phyloP scores from a whole-genome alignment of 805 yeast species.

The Dipodascus geniculatus region DNA sequence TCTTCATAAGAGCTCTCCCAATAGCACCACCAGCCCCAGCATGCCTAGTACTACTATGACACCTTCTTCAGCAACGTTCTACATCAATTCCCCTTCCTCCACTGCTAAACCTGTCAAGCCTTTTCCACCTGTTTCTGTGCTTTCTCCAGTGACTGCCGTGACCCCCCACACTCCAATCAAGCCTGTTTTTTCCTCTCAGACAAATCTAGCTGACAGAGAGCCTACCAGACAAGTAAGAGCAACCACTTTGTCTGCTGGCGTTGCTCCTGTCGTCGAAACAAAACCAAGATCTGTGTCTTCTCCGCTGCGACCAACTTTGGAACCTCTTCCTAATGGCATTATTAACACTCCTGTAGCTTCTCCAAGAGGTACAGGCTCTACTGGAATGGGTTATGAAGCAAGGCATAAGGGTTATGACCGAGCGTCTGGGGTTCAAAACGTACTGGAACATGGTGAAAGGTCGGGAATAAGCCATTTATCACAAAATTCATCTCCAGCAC shows the following conservation, averaged over 20 bases:
- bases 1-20: neutral
- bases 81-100: neutral
- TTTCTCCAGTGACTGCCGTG: neutral
- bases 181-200: neutral
- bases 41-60: neutral
- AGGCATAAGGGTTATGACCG: neutral
- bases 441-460: neutral
- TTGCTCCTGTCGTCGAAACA: neutral
- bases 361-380: neutral
- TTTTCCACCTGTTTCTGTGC: neutral
- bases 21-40: neutral
- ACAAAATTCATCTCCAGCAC: neutral
- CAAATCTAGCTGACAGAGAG: neutral
- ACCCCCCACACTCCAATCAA: neutral
- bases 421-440: neutral
- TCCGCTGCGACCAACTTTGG: neutral
- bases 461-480: neutral
- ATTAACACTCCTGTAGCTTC: neutral
- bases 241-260: neutral
- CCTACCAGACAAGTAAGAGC: neutral
- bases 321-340: neutral
- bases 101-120: neutral
- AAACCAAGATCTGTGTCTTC: neutral
- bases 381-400: neutral
- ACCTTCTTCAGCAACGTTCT: neutral